Conservation (phyloP, 139 green algal genomes). For the Tetraselmis striata region DNA sequence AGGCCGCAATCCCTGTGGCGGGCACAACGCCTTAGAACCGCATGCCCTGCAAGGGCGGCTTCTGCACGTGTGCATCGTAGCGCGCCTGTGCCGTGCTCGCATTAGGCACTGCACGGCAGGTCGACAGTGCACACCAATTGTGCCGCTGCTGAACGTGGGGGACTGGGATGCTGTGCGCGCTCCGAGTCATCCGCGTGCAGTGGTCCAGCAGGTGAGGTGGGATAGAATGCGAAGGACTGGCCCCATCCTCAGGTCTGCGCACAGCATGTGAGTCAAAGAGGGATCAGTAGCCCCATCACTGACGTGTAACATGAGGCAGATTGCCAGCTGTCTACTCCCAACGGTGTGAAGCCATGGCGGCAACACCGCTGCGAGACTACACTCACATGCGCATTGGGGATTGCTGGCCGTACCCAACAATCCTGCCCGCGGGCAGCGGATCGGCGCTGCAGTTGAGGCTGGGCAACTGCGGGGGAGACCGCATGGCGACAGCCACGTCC, state of each 20-base stretch:
- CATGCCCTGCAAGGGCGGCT: not conserved
- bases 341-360: not conserved
- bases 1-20: conserved; percentile 81
- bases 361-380: not conserved
- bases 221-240: not conserved
- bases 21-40: not conserved
- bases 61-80: not conserved
- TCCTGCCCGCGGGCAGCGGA: not conserved
- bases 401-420: too few relatives aligned
- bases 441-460: not conserved
- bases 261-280: not conserved
- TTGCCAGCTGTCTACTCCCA: too few relatives aligned
- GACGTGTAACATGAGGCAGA: too few relatives aligned
- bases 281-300: too few relatives aligned
- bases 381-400: too few relatives aligned
- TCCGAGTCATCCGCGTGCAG: not conserved
- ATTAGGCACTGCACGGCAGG: not conserved
- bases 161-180: conserved; percentile 16
- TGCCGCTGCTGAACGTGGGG: conserved; percentile 55
- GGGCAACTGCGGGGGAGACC: not conserved
- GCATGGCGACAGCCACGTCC: not conserved
- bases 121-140: conserved; percentile 38
- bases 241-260: not conserved
- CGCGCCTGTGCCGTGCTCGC: not conserved
- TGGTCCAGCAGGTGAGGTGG: not conserved